Evolutionary conservation across 2,329 filamentous ascomycete genomes (phyloP).

Genomic region (Colletotrichum sp.): DNA sequence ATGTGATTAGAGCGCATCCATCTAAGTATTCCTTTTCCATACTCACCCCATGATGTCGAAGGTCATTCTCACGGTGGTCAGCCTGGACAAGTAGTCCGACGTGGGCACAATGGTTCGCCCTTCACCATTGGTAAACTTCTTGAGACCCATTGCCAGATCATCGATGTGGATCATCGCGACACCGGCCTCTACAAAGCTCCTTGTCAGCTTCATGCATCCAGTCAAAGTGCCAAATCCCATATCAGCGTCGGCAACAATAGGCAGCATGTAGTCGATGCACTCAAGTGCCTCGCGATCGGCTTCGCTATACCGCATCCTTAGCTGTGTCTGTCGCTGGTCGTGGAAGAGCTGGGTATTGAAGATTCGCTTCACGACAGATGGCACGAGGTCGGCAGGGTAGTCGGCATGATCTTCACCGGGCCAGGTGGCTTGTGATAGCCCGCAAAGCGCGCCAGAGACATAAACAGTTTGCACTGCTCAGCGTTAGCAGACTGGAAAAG

Average conservation of each 20-base stretch:
- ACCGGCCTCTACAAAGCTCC: conserved; percentile 45
- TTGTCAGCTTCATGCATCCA: conserved; percentile 42
- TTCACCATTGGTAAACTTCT: conserved; percentile 46
- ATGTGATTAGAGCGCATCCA: too few species aligned
- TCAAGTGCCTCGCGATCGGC: conserved; percentile 35
- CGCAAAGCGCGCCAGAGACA: conserved; percentile 43
- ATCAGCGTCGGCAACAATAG: conserved; percentile 45
- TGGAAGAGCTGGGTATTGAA: conserved; percentile 44
- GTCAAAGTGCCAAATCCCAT: conserved; percentile 48
- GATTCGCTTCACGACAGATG: conserved; percentile 43
- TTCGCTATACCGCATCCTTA: conserved; percentile 34
- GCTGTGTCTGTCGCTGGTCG: conserved; percentile 43
- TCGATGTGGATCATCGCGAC: conserved; percentile 49
- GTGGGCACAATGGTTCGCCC: conserved; percentile 44
- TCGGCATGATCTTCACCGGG: conserved; percentile 46
- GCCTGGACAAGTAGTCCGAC: conserved; percentile 38
- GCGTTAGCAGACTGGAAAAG: neutral
- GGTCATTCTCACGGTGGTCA: conserved; percentile 40
- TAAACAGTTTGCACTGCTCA: conserved; percentile 39
- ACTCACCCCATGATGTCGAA: conserved; percentile 42
- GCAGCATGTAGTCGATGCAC: conserved; percentile 42
- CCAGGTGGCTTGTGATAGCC: conserved; percentile 38
- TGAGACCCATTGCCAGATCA: conserved; percentile 46
- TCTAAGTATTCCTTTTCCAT: neutral
- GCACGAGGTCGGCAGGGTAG: conserved; percentile 46